These are phyloP conservation scores for Pseudogymnoascus sp. DNA, from an alignment of 2,329 filamentous ascomycete species.

Conservation along the genomic window DNA sequence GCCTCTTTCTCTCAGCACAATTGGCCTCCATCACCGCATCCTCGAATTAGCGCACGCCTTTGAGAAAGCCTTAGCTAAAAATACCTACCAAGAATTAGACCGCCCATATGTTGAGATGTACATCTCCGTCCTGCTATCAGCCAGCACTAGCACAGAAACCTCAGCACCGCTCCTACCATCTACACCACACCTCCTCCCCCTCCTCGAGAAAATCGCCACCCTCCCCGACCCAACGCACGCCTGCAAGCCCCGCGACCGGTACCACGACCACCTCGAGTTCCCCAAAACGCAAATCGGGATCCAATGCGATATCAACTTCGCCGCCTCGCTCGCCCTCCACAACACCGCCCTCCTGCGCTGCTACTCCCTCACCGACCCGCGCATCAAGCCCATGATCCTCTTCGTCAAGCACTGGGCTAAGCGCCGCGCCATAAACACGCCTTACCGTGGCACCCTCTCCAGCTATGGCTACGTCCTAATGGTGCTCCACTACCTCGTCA, in stretches of 20 bases:
- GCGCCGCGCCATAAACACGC: slow-evolving; percentile 73
- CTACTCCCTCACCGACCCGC: slow-evolving; percentile 70
- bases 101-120: slow-evolving; percentile 39
- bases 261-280: slow-evolving; percentile 62
- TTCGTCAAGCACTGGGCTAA: slow-evolving; percentile 93
- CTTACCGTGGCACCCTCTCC: slow-evolving; percentile 77
- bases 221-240: slow-evolving; percentile 35
- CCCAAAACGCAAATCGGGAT: slow-evolving; percentile 71
- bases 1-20: slow-evolving; percentile 2
- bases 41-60: slow-evolving; percentile 50
- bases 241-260: slow-evolving; percentile 44
- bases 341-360: slow-evolving; percentile 78
- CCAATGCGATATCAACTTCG: slow-evolving; percentile 89
- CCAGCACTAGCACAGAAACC: slow-evolving; percentile 10
- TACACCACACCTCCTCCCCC: not conserved
- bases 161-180: not conserved
- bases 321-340: slow-evolving; percentile 71
- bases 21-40: slow-evolving; percentile 38
- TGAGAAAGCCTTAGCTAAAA: slow-evolving; percentile 43
- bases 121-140: slow-evolving; percentile 39
- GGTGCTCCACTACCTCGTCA: slow-evolving; percentile 85
- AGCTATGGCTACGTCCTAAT: slow-evolving; percentile 90
- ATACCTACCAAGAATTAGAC: slow-evolving; percentile 36
- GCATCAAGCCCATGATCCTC: slow-evolving; percentile 69
- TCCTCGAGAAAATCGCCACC: slow-evolving; percentile 37